A percentile compares a stretch with the other conserved stretches of the same genome.
phyloP scores from a whole-genome alignment of 2,329 filamentous ascomycete genomes.

The Botryotinia convoluta region DNA sequence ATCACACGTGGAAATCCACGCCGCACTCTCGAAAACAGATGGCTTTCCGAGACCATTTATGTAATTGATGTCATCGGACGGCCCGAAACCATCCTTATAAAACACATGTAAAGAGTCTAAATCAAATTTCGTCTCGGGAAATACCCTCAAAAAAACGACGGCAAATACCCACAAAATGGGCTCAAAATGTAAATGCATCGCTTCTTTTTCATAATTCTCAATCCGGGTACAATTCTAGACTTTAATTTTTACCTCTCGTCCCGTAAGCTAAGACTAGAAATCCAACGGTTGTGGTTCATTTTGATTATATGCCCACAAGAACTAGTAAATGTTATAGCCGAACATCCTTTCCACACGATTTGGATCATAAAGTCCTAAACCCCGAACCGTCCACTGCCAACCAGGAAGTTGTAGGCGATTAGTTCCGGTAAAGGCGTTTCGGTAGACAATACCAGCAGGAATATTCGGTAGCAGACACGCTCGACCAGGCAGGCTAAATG shows the following conservation, averaged over 20 bases:
- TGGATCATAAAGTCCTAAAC: neutral
- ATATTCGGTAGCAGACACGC: neutral
- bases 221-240: neutral
- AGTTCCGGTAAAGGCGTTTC: constrained; percentile 4
- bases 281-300: neutral
- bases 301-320: neutral
- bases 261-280: neutral
- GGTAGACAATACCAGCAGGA: neutral
- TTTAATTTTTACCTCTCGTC: neutral
- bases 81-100: neutral
- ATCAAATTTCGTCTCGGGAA: neutral
- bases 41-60: constrained; percentile 2
- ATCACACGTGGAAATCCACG: neutral
- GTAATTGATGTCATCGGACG: neutral
- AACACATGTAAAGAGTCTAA: neutral
- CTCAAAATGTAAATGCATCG: neutral
- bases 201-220: neutral
- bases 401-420: neutral
- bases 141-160: neutral
- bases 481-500: neutral
- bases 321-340: neutral
- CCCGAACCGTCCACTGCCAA: neutral
- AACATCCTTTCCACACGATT: neutral
- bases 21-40: neutral
- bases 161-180: neutral